Percentiles rank a stretch among this genome's conserved stretches.
These are phyloP conservation scores for Kodamaea lidongshanica DNA, from an alignment of 805 yeast genomes.

Conservation along the genomic window DNA sequence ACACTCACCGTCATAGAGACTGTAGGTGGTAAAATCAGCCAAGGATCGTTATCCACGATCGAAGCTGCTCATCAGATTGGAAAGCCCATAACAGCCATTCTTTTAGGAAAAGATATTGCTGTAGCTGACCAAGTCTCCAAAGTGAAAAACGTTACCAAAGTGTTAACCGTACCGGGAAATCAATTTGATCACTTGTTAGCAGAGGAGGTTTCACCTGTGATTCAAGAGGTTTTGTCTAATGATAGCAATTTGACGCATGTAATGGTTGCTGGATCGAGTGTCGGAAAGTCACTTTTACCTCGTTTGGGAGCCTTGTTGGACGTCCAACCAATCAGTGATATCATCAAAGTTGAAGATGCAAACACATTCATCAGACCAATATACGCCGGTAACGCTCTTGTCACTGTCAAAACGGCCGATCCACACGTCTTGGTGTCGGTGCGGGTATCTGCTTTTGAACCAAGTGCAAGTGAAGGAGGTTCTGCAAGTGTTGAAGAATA, in stretches of 20 bases:
- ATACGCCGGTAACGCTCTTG: constrained; percentile 90
- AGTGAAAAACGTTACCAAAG: constrained; percentile 47
- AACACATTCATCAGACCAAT: constrained; percentile 87
- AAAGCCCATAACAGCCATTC: constrained; percentile 71
- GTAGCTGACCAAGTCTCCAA: constrained; percentile 45
- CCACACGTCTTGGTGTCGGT: constrained; percentile 63
- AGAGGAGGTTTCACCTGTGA: constrained; percentile 71
- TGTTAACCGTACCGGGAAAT: constrained; percentile 51
- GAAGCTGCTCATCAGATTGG: constrained; percentile 75
- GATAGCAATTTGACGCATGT: constrained; percentile 58
- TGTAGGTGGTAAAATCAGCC: constrained; percentile 46
- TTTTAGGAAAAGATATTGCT: constrained; percentile 61
- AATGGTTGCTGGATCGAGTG: constrained; percentile 74
- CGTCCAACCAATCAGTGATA: constrained; percentile 82
- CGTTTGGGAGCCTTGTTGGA: constrained; percentile 81
- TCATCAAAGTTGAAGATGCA: constrained; percentile 57
- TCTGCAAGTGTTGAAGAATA: constrained; percentile 43
- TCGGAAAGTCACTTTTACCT: constrained; percentile 83
- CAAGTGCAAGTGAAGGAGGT: constrained; percentile 29
- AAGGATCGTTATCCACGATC: constrained; percentile 66
- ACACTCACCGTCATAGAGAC: constrained; percentile 77
- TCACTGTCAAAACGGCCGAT: constrained; percentile 72
- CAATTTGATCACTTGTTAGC: constrained; percentile 69
- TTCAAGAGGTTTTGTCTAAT: constrained; percentile 41
- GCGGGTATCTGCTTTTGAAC: constrained; percentile 75